Evolutionary conservation across 345 rosid genomes (phyloP), one percentile per base, ranked within the genome.

Genomic region (Gynandropsis gynandra): DNA sequence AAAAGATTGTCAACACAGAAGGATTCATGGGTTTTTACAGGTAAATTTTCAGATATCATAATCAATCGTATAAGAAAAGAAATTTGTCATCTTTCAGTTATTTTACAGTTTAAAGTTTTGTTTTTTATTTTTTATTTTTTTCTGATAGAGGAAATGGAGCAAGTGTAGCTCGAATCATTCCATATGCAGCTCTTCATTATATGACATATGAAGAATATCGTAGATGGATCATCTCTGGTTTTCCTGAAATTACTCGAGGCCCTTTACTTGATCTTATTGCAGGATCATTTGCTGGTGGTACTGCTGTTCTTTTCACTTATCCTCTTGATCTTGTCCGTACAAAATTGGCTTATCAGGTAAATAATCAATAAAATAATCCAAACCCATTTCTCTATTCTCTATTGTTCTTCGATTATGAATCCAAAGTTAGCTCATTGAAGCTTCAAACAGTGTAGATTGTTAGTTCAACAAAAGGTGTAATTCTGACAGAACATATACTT

Each of bases 201-300:
- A 90, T 87, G 98, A 70, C 94, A 47, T 90, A 90, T 32, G 98
- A 90, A 49, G 77, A 90, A 62, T 87, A 90, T 54, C 77, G 98
- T 15, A 79, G 95, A 72, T 90, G 92, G 95, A 87, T 87, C 61
- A 87, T 90, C 59, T 59, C 41, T 5, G 35, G 66, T 44, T 76
- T 74, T 55, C 92, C 89, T 10, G 72, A 76, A 47, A 55, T 72
- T 40, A 80, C 75, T 13, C 83, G 89, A 59, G 96, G 96, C 33
- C 92, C 96, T 35, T 77, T 74, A 17, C 98, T 87, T 39, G 98
- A 87, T 79, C 92, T 90, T 32, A 81, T 82, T 7, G 95, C 96
- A 16, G 95, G 95, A 64, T 90, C 95, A 21, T 74, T 86, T 49
- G 94, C 96, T 54, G 89, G 92, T 56, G 96, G 96, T 61, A 90